Conservation (phyloP, 1,139 yeast genomes). For the Blastobotrys buckinghamii region DNA sequence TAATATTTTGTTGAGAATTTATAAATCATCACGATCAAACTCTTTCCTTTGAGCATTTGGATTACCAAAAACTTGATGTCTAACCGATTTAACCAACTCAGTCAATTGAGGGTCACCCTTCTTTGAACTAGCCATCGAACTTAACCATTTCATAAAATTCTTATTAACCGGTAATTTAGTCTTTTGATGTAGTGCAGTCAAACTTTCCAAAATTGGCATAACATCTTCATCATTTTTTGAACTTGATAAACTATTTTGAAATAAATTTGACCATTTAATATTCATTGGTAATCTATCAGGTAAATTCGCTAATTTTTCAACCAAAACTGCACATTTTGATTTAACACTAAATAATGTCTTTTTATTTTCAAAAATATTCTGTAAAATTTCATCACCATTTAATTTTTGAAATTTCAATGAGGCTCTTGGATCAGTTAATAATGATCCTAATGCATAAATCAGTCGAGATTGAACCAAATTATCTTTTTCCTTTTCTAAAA, state of each 20-base stretch:
- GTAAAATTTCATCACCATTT: constrained; percentile 23
- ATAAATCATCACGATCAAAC: constrained; percentile 38
- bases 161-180: constrained; percentile 22
- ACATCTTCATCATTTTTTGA: background rate
- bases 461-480: constrained; percentile 21
- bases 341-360: constrained; percentile 2
- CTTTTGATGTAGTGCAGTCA: constrained; percentile 25
- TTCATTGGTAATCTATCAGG: background rate
- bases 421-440: constrained; percentile 20
- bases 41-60: constrained; percentile 58
- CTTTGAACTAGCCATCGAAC: constrained; percentile 45
- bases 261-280: constrained; percentile 6
- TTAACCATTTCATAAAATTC: constrained; percentile 56
- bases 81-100: constrained; percentile 37
- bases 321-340: constrained; percentile 6
- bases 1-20: too few species aligned
- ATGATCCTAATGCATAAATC: constrained; percentile 29
- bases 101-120: constrained; percentile 33
- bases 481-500: constrained; percentile 13
- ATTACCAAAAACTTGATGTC: constrained; percentile 76
- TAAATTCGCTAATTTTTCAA: constrained; percentile 3
- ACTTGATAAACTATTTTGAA: constrained; percentile 1
- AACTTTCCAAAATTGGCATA: constrained; percentile 22
- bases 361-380: constrained; percentile 14
- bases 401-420: constrained; percentile 15